A percentile compares a stretch with the other conserved stretches of the same genome.
phyloP scores from a whole-genome alignment of 257 asterid species.

The Solanum paucissectum region DNA sequence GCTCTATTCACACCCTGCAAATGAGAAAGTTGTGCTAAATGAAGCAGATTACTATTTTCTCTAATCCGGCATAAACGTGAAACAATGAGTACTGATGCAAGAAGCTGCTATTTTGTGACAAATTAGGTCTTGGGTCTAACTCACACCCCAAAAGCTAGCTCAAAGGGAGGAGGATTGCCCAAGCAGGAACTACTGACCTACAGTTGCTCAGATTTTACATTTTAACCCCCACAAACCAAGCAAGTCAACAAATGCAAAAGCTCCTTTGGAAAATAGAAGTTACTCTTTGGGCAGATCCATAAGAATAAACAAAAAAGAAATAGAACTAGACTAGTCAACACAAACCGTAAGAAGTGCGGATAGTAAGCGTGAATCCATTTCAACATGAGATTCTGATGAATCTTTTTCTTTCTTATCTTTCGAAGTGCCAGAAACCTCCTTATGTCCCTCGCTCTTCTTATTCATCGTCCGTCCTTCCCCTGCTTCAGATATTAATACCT shows the following conservation, averaged over 20 bases:
- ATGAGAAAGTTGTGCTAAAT: slow-evolving; percentile 3
- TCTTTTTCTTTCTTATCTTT: slow-evolving; percentile 37
- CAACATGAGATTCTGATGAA: slow-evolving; percentile 46
- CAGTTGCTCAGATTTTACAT: neutral
- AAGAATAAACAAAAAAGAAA: neutral
- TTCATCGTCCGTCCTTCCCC: slow-evolving; percentile 20
- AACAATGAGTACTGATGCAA: neutral
- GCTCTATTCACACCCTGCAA: slow-evolving; percentile 96
- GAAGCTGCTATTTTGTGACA: neutral
- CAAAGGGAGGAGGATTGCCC: neutral
- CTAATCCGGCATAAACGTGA: neutral
- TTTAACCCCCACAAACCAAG: neutral
- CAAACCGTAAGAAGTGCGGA: slow-evolving; percentile 82
- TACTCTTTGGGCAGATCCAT: neutral
- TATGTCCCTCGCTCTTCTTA: slow-evolving; percentile 20
- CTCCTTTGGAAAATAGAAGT: neutral
- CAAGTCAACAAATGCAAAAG: neutral
- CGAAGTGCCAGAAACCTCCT: slow-evolving; percentile 18
- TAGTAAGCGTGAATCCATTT: slow-evolving; percentile 92
- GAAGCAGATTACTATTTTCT: neutral
- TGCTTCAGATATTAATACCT: slow-evolving; percentile 81
- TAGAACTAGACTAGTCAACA: slow-evolving; percentile 4
- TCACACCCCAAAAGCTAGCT: neutral
- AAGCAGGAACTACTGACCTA: neutral
- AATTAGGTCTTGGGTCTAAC: neutral